Evolutionary conservation across 129 eudicot genomes (phyloP).

Genomic region (Sambucus nigra): DNA sequence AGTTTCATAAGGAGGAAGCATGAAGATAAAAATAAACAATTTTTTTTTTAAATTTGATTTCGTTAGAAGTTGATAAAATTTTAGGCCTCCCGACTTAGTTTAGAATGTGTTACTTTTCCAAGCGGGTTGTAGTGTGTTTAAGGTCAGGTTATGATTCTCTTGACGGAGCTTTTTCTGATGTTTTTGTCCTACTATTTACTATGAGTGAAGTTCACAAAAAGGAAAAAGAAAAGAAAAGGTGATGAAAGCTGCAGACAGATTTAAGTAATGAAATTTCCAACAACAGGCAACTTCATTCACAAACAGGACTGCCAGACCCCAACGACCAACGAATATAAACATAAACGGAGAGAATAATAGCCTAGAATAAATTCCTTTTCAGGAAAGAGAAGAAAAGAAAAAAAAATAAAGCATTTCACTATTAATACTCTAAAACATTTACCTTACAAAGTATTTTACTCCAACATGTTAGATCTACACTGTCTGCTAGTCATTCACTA

Average conservation of each 20-base stretch:
- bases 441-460: slow-evolving; percentile 20
- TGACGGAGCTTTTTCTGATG: slow-evolving; percentile 10
- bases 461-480: slow-evolving; percentile 30
- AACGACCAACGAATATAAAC: neutral
- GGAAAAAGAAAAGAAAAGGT: slow-evolving; percentile 11
- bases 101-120: no score
- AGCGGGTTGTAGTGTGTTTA: no score
- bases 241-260: neutral
- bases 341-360: neutral
- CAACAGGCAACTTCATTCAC: no score
- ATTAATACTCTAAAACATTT: slow-evolving; percentile 12
- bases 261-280: neutral
- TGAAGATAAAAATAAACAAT: no score
- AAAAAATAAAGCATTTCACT: neutral
- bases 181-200: no score
- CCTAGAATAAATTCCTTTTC: neutral
- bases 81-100: no score
- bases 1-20: no score
- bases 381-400: neutral
- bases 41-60: no score
- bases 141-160: no score
- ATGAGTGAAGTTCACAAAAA: neutral
- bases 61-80: no score
- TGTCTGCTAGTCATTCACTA: slow-evolving; percentile 17
- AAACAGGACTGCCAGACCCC: no score